A percentile compares a stretch with the other conserved stretches of the same genome.
Conservation (phyloP, 2,329 filamentous ascomycete species). For the Mollisiaceae sp. region DNA sequence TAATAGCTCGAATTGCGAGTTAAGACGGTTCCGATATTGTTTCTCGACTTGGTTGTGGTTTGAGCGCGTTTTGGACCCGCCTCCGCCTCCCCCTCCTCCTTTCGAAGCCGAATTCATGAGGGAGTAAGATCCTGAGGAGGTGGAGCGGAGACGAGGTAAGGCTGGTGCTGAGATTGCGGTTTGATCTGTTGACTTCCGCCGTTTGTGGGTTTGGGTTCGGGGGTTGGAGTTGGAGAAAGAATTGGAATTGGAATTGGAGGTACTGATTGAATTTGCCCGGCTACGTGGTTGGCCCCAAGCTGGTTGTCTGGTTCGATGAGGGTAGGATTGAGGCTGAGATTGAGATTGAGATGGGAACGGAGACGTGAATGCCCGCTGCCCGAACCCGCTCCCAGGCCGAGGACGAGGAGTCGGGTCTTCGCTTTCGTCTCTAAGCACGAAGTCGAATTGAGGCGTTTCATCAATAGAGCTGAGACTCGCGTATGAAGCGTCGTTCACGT, state of each 20-base stretch:
- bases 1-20: slow-evolving; percentile 22
- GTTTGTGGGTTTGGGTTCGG: neutral
- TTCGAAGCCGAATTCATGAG: no score
- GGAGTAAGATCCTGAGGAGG: no score
- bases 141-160: slow-evolving; percentile 12
- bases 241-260: neutral
- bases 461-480: neutral
- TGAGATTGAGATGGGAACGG: neutral
- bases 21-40: slow-evolving; percentile 27
- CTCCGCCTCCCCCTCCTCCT: no score
- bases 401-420: neutral
- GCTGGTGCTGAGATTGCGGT: neutral
- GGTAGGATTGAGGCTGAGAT: neutral
- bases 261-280: neutral
- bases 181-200: slow-evolving; percentile 7
- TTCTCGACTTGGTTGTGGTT: slow-evolving; percentile 30
- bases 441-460: neutral
- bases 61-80: neutral
- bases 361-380: neutral
- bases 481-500: neutral
- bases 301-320: neutral
- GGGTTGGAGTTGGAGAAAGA: neutral
- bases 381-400: neutral
- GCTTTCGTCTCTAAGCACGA: neutral
- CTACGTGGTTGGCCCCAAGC: neutral